Evolutionary conservation across 108 stramenopile species (phyloP).

Genomic region (Nitzschia sp.): DNA sequence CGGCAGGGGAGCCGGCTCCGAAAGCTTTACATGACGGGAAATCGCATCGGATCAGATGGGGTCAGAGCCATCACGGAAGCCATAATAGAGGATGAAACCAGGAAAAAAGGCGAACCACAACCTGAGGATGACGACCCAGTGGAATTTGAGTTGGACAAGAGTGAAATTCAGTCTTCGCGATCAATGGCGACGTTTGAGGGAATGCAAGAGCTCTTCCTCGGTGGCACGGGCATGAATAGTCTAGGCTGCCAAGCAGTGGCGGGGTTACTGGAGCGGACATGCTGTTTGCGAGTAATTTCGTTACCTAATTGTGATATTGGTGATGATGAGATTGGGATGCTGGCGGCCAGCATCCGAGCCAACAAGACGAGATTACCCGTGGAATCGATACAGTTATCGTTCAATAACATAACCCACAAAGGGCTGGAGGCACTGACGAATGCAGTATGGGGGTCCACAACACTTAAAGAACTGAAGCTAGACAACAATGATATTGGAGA

Average conservation of each 20-base stretch:
- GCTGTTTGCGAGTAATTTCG: conserved; percentile 56
- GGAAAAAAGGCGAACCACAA: conserved; percentile 1
- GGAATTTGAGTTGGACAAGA: neutral
- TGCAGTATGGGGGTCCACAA: conserved; percentile 79
- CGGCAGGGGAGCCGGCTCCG: conserved; percentile 54
- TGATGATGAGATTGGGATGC: conserved; percentile 58
- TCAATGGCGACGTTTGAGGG: conserved; percentile 25
- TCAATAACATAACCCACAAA: conserved; percentile 75
- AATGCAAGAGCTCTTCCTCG: conserved; percentile 79
- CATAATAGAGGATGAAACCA: conserved; percentile 62
- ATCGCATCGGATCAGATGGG: conserved; percentile 70
- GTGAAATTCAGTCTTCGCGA: neutral
- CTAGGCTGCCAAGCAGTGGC: conserved; percentile 72
- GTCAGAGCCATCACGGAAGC: conserved; percentile 71
- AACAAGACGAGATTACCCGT: conserved; percentile 66
- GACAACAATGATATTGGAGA: conserved; percentile 86
- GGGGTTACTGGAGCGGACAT: conserved; percentile 55
- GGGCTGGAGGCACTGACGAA: conserved; percentile 78
- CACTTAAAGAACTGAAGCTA: conserved; percentile 73
- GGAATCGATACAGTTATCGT: conserved; percentile 76
- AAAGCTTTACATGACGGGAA: conserved; percentile 80
- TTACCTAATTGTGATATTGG: conserved; percentile 74
- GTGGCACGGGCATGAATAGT: conserved; percentile 69
- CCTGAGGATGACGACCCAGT: conserved; percentile 10
- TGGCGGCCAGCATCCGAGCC: conserved; percentile 65